These are phyloP conservation scores for Excoecaria cochinchinensis DNA, from an alignment of 345 rosid genomes.

Conservation along the genomic window DNA sequence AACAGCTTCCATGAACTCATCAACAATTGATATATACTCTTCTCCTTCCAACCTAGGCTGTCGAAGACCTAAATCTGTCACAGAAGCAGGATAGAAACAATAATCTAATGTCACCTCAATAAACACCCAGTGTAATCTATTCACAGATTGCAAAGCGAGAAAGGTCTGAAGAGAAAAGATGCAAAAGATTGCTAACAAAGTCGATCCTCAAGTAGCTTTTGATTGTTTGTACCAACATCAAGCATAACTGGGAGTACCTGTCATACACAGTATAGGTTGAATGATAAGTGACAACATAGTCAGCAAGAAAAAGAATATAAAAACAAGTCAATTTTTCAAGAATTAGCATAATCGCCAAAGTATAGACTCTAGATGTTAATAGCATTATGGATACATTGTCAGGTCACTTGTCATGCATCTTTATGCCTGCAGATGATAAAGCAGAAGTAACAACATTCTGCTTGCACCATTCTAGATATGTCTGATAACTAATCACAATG, in stretches of 20 bases:
- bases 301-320: constrained; percentile 10
- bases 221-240: constrained; percentile 94
- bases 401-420: background rate
- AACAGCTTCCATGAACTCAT: constrained; percentile 98
- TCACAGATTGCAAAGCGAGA: constrained; percentile 8
- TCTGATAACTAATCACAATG: background rate
- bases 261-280: constrained; percentile 17
- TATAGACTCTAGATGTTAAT: background rate
- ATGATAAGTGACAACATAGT: constrained; percentile 15
- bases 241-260: constrained; percentile 95
- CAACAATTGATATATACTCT: constrained; percentile 77
- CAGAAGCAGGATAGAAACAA: constrained; percentile 23
- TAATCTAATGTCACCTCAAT: constrained; percentile 12
- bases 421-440: constrained; percentile 7
- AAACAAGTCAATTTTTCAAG: background rate
- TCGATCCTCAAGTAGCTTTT: constrained; percentile 75
- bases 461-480: background rate
- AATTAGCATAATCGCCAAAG: constrained; percentile 8
- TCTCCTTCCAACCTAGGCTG: constrained; percentile 95
- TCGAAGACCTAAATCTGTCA: constrained; percentile 83
- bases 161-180: background rate
- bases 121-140: constrained; percentile 17
- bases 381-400: background rate
- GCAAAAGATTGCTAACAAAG: constrained; percentile 63
- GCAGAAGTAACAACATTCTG: constrained; percentile 4